Percentiles rank a stretch among this genome's conserved stretches.
These are phyloP conservation scores for Xanthoconium separans DNA, from an alignment of 1,284 basidiomycete species.

Conservation along the genomic window DNA sequence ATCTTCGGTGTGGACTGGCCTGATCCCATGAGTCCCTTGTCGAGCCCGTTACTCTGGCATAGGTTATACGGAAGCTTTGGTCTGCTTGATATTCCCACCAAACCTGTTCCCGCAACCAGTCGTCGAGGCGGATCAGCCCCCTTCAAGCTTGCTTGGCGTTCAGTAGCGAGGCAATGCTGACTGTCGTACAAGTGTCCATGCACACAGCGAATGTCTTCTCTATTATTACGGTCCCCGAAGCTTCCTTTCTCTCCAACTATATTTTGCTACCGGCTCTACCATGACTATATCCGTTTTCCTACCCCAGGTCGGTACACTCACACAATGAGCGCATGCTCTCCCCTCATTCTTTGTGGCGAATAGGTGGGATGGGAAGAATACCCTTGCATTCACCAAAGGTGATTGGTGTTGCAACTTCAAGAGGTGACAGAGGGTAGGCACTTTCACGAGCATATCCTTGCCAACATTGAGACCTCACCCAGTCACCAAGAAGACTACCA, in stretches of 20 bases:
- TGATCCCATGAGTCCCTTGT: conserved; percentile 51
- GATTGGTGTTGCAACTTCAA: conserved; percentile 72
- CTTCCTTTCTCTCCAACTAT: conserved; percentile 2
- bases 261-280: conserved; percentile 40
- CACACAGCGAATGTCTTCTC: conserved; percentile 30
- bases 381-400: conserved; percentile 56
- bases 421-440: conserved; percentile 69
- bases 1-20: conserved; percentile 86
- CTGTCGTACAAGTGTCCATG: conserved; percentile 22
- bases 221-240: conserved; percentile 19
- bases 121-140: conserved; percentile 12
- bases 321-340: neutral
- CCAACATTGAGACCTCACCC: conserved; percentile 13
- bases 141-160: conserved; percentile 5
- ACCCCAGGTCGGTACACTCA: conserved; percentile 47
- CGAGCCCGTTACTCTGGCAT: neutral
- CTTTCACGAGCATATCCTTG: neutral
- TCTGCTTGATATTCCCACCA: conserved; percentile 20
- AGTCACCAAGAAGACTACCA: conserved; percentile 87
- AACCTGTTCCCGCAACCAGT: conserved; percentile 1
- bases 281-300: conserved; percentile 67
- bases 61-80: neutral
- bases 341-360: neutral
- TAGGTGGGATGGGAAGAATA: conserved; percentile 51
- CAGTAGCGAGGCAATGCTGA: conserved; percentile 29